Conservation (phyloP, 192 early-diverging fungal genomes). For the Anaeromyces robustus region DNA sequence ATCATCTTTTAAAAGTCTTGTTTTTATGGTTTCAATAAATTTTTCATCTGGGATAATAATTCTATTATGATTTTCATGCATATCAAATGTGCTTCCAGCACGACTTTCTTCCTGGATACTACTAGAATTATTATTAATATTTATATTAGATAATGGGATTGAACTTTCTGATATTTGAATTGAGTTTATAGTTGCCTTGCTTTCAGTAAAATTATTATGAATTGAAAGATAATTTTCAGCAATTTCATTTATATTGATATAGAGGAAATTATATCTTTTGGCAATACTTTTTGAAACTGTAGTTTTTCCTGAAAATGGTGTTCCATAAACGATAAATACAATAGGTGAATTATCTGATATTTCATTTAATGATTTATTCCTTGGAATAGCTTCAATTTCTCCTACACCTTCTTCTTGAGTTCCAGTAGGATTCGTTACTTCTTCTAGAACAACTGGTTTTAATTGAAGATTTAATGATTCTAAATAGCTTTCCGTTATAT, state of each 20-base stretch:
- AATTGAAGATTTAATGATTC: slow-evolving; percentile 7
- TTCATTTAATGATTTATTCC: neutral
- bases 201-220: neutral
- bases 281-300: slow-evolving; percentile 20
- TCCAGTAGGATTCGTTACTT: neutral
- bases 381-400: slow-evolving; percentile 15
- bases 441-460: slow-evolving; percentile 12
- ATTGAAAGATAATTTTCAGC: slow-evolving; percentile 14
- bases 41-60: slow-evolving; percentile 20
- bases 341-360: slow-evolving; percentile 3
- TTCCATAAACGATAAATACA: slow-evolving; percentile 29
- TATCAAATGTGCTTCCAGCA: neutral
- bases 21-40: slow-evolving; percentile 16
- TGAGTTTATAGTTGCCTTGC: neutral
- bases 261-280: slow-evolving; percentile 11
- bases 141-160: neutral
- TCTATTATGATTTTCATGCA: slow-evolving; percentile 8
- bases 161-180: neutral
- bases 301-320: slow-evolving; percentile 31
- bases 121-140: neutral
- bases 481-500: slow-evolving; percentile 16
- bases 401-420: slow-evolving; percentile 13
- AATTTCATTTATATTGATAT: slow-evolving; percentile 26
- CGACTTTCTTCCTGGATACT: neutral
- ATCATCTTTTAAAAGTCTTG: slow-evolving; percentile 16